These are phyloP conservation scores for Aphanomyces cochlioides DNA, from an alignment of 352 stramenopile species.

Conservation along the genomic window DNA sequence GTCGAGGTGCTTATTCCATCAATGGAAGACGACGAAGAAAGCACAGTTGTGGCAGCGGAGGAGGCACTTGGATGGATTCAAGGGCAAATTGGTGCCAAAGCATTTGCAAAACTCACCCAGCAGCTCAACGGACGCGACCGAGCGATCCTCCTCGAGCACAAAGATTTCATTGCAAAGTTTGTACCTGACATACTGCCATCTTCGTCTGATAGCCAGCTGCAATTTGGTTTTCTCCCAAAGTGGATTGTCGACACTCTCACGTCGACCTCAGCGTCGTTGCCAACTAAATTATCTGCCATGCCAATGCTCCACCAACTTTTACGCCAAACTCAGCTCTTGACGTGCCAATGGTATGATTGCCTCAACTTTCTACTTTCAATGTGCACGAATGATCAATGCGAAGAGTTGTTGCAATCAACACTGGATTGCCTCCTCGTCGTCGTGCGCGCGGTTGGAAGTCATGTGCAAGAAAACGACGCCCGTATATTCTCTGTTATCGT, in stretches of 20 bases:
- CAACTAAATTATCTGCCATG: not conserved
- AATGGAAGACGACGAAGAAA: conserved; percentile 56
- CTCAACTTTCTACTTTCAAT: not conserved
- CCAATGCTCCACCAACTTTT: not conserved
- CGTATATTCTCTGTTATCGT: not conserved
- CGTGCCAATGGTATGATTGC: not conserved
- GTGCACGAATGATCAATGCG: not conserved
- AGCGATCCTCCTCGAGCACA: conserved; percentile 46
- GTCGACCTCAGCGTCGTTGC: not conserved
- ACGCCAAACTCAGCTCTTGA: not conserved
- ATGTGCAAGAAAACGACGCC: not conserved
- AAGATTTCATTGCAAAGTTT: conserved; percentile 51
- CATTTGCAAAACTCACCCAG: conserved; percentile 45
- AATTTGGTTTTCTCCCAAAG: conserved; percentile 16
- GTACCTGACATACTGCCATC: not conserved
- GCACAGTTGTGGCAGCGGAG: conserved; percentile 59
- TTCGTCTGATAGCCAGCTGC: not conserved
- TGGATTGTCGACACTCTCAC: conserved; percentile 10
- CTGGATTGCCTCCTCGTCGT: not conserved
- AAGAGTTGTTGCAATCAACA: not conserved
- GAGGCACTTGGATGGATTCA: conserved; percentile 63
- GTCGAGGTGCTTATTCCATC: conserved; percentile 55
- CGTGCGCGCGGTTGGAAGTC: not conserved
- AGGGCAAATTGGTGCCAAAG: conserved; percentile 44
- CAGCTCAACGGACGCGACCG: conserved; percentile 68